Evolutionary conservation across 371 early-diverging fungal genomes (phyloP).

Genomic region (Rhizopus delemar): DNA sequence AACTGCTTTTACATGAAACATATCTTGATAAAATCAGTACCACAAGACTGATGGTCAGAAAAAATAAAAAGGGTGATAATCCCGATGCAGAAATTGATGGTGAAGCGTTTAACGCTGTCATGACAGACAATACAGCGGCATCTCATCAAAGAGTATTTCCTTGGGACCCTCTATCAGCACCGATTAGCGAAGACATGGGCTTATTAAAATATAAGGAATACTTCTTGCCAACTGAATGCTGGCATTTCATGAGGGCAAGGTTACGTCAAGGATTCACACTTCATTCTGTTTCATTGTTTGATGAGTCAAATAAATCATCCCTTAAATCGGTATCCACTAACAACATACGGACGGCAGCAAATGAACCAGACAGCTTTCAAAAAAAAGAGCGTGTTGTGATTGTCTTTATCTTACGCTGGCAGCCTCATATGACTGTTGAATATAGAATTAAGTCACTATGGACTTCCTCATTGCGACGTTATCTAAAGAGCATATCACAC

Average conservation of each 20-base stretch:
- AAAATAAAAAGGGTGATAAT: constrained; percentile 3
- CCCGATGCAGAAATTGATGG: background rate
- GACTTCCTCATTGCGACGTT: constrained; percentile 26
- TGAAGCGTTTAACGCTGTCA: background rate
- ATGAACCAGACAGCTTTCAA: constrained; percentile 19
- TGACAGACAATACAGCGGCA: background rate
- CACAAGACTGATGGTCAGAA: background rate
- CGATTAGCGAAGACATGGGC: constrained; percentile 76
- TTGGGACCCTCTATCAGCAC: constrained; percentile 73
- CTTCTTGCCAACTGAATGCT: constrained; percentile 59
- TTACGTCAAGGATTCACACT: constrained; percentile 84
- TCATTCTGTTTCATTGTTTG: constrained; percentile 51
- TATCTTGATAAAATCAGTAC: constrained; percentile 54
- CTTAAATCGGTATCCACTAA: constrained; percentile 7
- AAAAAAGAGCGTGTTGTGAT: constrained; percentile 59
- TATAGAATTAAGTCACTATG: constrained; percentile 69
- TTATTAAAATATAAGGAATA: constrained; percentile 81
- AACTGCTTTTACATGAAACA: constrained; percentile 69
- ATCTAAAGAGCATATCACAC: constrained; percentile 13
- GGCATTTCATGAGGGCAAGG: constrained; percentile 70
- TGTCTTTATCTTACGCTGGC: constrained; percentile 74
- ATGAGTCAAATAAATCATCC: constrained; percentile 12
- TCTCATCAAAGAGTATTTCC: constrained; percentile 60
- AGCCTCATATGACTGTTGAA: constrained; percentile 82
- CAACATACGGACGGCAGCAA: background rate